Evolutionary conservation across 2,329 filamentous ascomycete species (phyloP).

Genomic region (Penicillium decumbens): DNA sequence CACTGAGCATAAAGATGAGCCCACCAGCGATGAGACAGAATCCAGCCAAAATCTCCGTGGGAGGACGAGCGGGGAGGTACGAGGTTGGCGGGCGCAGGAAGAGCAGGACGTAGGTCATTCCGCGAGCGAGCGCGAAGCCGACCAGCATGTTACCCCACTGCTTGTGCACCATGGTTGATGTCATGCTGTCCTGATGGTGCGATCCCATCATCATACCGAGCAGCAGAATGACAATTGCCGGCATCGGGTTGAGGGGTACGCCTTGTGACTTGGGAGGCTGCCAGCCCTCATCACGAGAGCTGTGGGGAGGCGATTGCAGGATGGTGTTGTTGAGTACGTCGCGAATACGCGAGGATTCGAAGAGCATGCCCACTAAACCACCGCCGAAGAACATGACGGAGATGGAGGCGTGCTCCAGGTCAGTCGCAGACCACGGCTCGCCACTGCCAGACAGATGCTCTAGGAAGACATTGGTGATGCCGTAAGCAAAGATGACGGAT

Average conservation of each 20-base stretch:
- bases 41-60: slow-evolving; percentile 78
- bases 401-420: slow-evolving; percentile 89
- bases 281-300: slow-evolving; percentile 49
- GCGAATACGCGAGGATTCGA: slow-evolving; percentile 69
- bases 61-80: slow-evolving; percentile 74
- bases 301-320: slow-evolving; percentile 36
- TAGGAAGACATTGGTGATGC: slow-evolving; percentile 82
- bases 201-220: slow-evolving; percentile 93
- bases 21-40: slow-evolving; percentile 87
- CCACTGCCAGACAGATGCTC: slow-evolving; percentile 78
- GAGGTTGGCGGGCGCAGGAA: slow-evolving; percentile 79
- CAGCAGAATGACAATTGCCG: slow-evolving; percentile 77
- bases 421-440: slow-evolving; percentile 66
- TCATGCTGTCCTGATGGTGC: slow-evolving; percentile 77
- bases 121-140: slow-evolving; percentile 73
- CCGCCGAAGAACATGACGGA: slow-evolving; percentile 91
- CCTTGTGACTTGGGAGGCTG: slow-evolving; percentile 62
- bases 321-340: slow-evolving; percentile 51
- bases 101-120: slow-evolving; percentile 71
- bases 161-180: slow-evolving; percentile 85
- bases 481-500: slow-evolving; percentile 84
- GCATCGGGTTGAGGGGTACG: slow-evolving; percentile 82
- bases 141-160: slow-evolving; percentile 87
- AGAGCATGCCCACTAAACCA: slow-evolving; percentile 78
- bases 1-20: slow-evolving; percentile 86